These are phyloP conservation scores for Mortierella sp. DNA, from an alignment of 371 early-diverging fungal genomes.

Conservation along the genomic window DNA sequence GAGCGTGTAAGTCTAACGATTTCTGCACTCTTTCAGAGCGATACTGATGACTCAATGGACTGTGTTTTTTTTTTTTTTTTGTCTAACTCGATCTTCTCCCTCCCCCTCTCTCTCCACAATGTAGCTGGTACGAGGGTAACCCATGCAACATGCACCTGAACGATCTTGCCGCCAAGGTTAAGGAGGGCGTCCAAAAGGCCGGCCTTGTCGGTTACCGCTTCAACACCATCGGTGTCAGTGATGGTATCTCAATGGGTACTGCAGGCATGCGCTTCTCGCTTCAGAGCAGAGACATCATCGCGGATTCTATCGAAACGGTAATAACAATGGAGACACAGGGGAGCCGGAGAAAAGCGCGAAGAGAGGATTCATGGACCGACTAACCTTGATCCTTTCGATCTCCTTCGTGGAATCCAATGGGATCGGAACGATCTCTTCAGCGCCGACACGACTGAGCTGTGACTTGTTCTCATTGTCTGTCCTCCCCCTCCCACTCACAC, in stretches of 20 bases:
- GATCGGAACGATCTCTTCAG: not conserved
- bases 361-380: too few relatives aligned
- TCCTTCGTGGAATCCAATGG: constrained; percentile 5
- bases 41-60: constrained; percentile 21
- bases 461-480: too few relatives aligned
- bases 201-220: constrained; percentile 94
- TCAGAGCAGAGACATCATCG: constrained; percentile 96
- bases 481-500: not conserved
- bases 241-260: constrained; percentile 97
- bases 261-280: constrained; percentile 96
- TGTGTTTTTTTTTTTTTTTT: constrained; percentile 13
- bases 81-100: not conserved
- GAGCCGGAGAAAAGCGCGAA: too few relatives aligned
- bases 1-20: constrained; percentile 74
- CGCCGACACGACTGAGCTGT: too few relatives aligned
- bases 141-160: constrained; percentile 99
- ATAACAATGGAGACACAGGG: not conserved
- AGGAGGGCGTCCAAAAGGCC: constrained; percentile 89
- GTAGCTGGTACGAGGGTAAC: constrained; percentile 97
- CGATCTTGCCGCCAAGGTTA: constrained; percentile 88
- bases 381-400: not conserved
- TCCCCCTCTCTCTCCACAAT: not conserved
- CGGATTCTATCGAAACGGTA: constrained; percentile 97
- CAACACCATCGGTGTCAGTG: constrained; percentile 97
- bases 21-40: not conserved